Percentiles rank a stretch among this genome's conserved stretches.
Conservation (phyloP, 2,329 filamentous ascomycete species). For the Myotisia sp. region DNA sequence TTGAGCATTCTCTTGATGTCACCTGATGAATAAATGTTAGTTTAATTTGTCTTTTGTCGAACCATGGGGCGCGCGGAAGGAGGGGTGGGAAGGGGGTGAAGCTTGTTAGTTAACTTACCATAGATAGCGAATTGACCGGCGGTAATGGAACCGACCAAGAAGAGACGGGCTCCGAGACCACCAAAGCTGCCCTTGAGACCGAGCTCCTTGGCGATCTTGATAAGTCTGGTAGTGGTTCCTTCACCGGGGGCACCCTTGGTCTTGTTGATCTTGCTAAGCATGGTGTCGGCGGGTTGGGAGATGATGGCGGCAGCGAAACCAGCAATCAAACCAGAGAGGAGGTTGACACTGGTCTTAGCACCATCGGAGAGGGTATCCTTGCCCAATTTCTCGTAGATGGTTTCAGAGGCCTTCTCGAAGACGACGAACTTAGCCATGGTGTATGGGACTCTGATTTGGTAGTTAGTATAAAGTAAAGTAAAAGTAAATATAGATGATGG, state of each 20-base stretch:
- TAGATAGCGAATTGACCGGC: constrained; percentile 84
- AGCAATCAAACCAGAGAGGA: constrained; percentile 71
- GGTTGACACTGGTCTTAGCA: constrained; percentile 66
- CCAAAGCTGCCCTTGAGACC: constrained; percentile 63
- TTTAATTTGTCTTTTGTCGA: no score
- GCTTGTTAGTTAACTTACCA: no score
- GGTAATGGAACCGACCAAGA: constrained; percentile 62
- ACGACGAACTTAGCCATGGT: constrained; percentile 94
- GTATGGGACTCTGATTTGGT: constrained; percentile 57
- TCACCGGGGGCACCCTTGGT: constrained; percentile 76
- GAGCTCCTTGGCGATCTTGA: constrained; percentile 82
- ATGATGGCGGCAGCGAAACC: constrained; percentile 76
- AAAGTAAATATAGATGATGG: neutral
- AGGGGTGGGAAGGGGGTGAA: no score
- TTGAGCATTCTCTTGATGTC: constrained; percentile 54
- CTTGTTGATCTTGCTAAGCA: constrained; percentile 96
- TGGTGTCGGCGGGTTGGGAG: constrained; percentile 83
- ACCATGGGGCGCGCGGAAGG: no score
- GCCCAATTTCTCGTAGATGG: constrained; percentile 53
- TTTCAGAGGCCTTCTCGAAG: constrained; percentile 74
- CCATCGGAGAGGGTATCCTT: constrained; percentile 54
- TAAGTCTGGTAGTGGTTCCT: constrained; percentile 61
- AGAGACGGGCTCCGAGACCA: constrained; percentile 67
- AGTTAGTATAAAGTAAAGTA: no score
- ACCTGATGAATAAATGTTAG: no score